These are phyloP conservation scores for Hordeum marinum DNA, from an alignment of 176 grass and related monocot species.

Conservation along the genomic window DNA sequence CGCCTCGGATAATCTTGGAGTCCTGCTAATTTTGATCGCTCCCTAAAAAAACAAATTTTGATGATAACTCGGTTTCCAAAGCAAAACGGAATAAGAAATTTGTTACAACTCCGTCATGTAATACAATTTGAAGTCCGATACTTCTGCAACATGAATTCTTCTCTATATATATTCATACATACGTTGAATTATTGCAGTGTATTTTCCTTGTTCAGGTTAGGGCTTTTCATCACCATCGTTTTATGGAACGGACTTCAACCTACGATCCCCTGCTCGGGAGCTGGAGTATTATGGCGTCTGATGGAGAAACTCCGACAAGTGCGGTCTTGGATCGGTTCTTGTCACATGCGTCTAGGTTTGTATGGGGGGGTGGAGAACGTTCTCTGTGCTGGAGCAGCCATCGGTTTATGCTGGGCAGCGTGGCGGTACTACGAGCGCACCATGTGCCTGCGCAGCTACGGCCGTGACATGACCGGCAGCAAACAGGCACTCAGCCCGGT, in stretches of 20 bases:
- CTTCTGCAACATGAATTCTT: too few relatives aligned
- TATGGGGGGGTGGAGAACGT: background rate
- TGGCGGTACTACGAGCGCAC: background rate
- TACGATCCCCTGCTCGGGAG: background rate
- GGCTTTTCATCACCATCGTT: too few relatives aligned
- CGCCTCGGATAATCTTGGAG: too few relatives aligned
- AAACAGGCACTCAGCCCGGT: background rate
- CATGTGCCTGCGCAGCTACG: background rate
- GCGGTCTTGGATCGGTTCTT: background rate
- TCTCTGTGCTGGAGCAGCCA: background rate
- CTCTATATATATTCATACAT: too few relatives aligned
- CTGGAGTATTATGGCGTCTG: background rate
- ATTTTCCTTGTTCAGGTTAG: too few relatives aligned
- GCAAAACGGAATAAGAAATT: too few relatives aligned
- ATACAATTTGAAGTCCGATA: too few relatives aligned
- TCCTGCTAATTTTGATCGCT: too few relatives aligned
- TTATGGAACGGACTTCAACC: background rate
- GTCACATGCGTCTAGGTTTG: background rate
- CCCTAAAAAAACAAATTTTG: too few relatives aligned
- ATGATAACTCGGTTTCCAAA: too few relatives aligned
- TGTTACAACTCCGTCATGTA: too few relatives aligned
- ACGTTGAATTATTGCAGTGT: too few relatives aligned
- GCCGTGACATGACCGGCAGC: background rate
- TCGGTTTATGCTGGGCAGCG: background rate
- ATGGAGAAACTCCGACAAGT: background rate